Evolutionary conservation across 2,329 filamentous ascomycete species (phyloP).

Genomic region (Lecanoromycetidae sp.): DNA sequence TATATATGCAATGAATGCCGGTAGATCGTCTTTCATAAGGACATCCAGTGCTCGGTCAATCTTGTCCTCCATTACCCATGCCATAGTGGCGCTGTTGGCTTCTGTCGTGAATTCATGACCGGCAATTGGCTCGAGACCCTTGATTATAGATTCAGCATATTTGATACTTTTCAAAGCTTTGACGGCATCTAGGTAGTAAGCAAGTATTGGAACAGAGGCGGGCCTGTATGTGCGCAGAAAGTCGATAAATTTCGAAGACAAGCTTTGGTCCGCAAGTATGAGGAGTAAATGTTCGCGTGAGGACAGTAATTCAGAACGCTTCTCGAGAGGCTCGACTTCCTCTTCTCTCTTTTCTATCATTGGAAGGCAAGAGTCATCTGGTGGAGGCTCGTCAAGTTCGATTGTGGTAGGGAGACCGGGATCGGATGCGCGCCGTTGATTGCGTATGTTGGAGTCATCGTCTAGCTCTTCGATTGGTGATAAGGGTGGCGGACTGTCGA

Average conservation of each 20-base stretch:
- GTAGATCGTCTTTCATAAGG: slow-evolving; percentile 55
- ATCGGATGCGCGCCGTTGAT: not conserved
- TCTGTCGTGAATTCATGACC: slow-evolving; percentile 45
- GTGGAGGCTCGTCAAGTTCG: not conserved
- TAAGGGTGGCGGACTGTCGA: slow-evolving; percentile 7
- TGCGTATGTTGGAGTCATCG: slow-evolving; percentile 1
- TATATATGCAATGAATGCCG: slow-evolving; percentile 57
- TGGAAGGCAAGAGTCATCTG: not conserved
- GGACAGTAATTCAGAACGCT: slow-evolving; percentile 53
- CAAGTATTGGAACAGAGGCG: slow-evolving; percentile 51
- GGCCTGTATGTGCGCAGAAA: slow-evolving; percentile 52
- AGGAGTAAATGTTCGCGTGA: slow-evolving; percentile 51
- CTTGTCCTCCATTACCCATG: slow-evolving; percentile 48
- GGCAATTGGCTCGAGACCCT: slow-evolving; percentile 45
- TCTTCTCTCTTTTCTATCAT: not conserved
- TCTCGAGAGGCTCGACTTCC: slow-evolving; percentile 43
- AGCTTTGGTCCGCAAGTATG: slow-evolving; percentile 52
- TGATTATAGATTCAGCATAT: slow-evolving; percentile 58
- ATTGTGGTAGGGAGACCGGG: not conserved
- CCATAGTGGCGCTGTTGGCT: slow-evolving; percentile 41
- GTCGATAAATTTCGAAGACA: slow-evolving; percentile 53
- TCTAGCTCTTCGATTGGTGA: slow-evolving; percentile 17
- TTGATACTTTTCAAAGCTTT: slow-evolving; percentile 60
- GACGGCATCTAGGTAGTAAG: slow-evolving; percentile 59
- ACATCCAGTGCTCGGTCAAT: slow-evolving; percentile 53